Conservation (phyloP, 2,329 filamentous ascomycete species). For the Clonostachys solani region DNA sequence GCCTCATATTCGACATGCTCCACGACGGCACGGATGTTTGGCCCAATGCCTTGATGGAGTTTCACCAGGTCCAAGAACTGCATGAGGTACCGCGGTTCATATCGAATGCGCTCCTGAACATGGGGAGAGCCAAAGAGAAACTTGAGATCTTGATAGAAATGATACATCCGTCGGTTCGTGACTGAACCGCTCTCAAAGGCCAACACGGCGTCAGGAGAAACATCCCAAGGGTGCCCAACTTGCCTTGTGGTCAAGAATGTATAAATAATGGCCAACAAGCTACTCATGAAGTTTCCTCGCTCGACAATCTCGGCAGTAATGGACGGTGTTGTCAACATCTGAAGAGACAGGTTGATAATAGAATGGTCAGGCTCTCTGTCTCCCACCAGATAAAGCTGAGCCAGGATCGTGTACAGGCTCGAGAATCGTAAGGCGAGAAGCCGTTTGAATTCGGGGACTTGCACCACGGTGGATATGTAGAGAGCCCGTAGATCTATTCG, state of each 20-base stretch:
- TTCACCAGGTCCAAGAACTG: slow-evolving; percentile 96
- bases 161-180: slow-evolving; percentile 92
- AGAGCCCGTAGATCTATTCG: slow-evolving; percentile 86
- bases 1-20: slow-evolving; percentile 98
- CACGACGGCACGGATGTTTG: slow-evolving; percentile 83
- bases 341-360: slow-evolving; percentile 94
- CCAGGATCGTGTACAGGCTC: slow-evolving; percentile 87
- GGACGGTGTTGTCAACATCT: slow-evolving; percentile 94
- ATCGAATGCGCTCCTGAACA: slow-evolving; percentile 79
- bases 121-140: slow-evolving; percentile 86
- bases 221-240: slow-evolving; percentile 88
- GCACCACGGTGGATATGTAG: slow-evolving; percentile 94
- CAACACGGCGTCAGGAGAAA: slow-evolving; percentile 79
- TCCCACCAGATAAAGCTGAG: slow-evolving; percentile 91
- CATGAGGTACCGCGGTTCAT: slow-evolving; percentile 80
- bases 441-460: slow-evolving; percentile 93
- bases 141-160: slow-evolving; percentile 93
- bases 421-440: slow-evolving; percentile 91
- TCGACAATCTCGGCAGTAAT: slow-evolving; percentile 96
- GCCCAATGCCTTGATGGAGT: slow-evolving; percentile 94
- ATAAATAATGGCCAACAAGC: slow-evolving; percentile 92
- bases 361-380: slow-evolving; percentile 97
- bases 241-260: slow-evolving; percentile 95
- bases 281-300: slow-evolving; percentile 91
- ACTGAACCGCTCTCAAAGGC: slow-evolving; percentile 94